phyloP scores from a whole-genome alignment of 352 stramenopile genomes.

The Saprolegnia diclina region DNA sequence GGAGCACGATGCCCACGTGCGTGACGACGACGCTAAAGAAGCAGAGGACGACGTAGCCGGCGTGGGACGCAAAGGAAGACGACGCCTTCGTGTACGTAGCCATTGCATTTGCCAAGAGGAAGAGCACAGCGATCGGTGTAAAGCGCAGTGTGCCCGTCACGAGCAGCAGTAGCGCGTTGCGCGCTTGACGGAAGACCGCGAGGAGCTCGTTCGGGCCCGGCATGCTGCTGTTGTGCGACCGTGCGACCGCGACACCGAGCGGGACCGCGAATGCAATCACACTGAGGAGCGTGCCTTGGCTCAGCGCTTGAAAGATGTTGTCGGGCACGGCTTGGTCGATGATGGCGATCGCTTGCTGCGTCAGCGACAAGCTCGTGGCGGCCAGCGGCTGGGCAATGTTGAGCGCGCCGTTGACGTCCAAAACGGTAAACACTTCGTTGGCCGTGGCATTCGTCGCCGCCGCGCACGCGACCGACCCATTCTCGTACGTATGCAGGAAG shows the following conservation, averaged over 20 bases:
- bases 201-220: conserved; percentile 11
- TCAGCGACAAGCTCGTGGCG: neutral
- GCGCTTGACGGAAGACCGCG: conserved; percentile 33
- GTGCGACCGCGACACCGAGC: conserved; percentile 32
- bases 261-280: conserved; percentile 70
- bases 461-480: conserved; percentile 38
- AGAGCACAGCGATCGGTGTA: conserved; percentile 32
- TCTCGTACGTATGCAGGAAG: conserved; percentile 40
- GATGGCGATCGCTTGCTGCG: conserved; percentile 57
- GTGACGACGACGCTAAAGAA: conserved; percentile 26
- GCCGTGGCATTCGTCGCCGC: neutral
- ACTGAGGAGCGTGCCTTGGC: conserved; percentile 42
- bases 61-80: neutral
- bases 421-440: neutral
- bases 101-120: conserved; percentile 36
- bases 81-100: conserved; percentile 21
- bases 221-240: conserved; percentile 31
- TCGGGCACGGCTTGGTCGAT: conserved; percentile 50
- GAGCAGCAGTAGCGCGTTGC: conserved; percentile 40
- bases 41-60: conserved; percentile 36
- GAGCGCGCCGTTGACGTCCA: neutral
- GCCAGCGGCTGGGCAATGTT: neutral
- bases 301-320: conserved; percentile 56
- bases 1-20: conserved; percentile 40
- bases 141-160: conserved; percentile 39